Conservation (phyloP, 257 asterid genomes). For the Cruciata laevipes region DNA sequence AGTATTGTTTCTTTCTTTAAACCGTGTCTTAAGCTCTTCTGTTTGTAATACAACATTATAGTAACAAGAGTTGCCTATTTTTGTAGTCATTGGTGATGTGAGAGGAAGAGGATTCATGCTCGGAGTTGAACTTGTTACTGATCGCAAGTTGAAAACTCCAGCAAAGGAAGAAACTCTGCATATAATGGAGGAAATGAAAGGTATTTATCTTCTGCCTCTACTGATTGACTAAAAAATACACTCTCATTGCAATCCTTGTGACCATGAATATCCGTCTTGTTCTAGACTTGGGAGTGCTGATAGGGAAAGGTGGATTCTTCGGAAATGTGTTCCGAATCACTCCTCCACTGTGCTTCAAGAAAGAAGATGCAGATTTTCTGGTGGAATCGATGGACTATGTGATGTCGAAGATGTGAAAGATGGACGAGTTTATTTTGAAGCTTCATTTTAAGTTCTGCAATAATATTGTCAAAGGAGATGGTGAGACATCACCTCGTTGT, state of each 20-base stretch:
- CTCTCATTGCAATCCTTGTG: not conserved
- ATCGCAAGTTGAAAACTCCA: conserved; percentile 62
- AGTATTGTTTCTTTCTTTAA: conserved; percentile 32
- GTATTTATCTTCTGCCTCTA: conserved; percentile 25
- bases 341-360: conserved; percentile 94
- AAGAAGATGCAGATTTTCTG: conserved; percentile 71
- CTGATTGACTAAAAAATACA: not conserved
- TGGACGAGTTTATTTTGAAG: not conserved
- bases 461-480: conserved; percentile 16
- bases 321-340: conserved; percentile 91
- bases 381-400: conserved; percentile 66
- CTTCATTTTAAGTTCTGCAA: not conserved
- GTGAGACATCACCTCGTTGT: conserved; percentile 77
- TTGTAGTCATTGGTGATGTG: conserved; percentile 79
- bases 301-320: conserved; percentile 88
- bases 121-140: conserved; percentile 86
- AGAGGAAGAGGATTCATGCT: conserved; percentile 93
- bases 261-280: not conserved
- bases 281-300: conserved; percentile 74
- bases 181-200: conserved; percentile 78
- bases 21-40: not conserved
- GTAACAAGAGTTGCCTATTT: not conserved
- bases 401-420: conserved; percentile 44
- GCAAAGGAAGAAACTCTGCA: conserved; percentile 70
- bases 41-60: not conserved